Base-by-base conservation (phyloP, 345 rosid genomes). In the Syzygium oleosum region DNA sequence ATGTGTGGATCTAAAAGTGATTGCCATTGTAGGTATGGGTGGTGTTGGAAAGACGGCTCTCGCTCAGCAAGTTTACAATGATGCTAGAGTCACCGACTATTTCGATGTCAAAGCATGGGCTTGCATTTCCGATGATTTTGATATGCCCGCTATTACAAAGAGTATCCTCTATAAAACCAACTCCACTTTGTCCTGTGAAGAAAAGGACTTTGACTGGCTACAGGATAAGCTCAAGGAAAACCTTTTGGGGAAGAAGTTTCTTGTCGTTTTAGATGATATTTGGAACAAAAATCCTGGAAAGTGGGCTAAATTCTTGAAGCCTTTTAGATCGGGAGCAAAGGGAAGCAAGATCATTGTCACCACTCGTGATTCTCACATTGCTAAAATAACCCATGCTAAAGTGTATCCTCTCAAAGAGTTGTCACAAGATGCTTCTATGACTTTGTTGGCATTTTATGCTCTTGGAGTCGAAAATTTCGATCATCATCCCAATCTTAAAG, bases 1-100 rank as follows among this genome's bases (percentile, higher is more conserved):
- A 58, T 0, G 3, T 11, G 5, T 0, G 0, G 0, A 25, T 3
- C 0, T 12, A 12, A 5, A 2, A 12, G 8, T 59, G 16, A 49
- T 61, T 6, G 9, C 73, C 38, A n/a, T 61, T 0, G 19, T 61
- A 2, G 73, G 73, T 9, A 61, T 61, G 73, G 0, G 0, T 0
- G 73, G 65, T 25, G 6, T 58, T 58, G 65, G 65, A 6, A 58
- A 58, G 65, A 58, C 65, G 1, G 65, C 65, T 25, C 5, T 58
- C 3, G 29, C 15, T 58, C 65, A 58, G 2, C 65, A 25, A 25
- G 29, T 58, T 6, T 58, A 4, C 14, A 58, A 25, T 58, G 65
- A 58, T 58, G 65, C n/a, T 12, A 11, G 7, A 11, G 65, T 58
- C 6, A 25, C 65, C 3, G 1, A 2, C 29, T 10, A 4, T 5